A percentile compares a stretch with the other conserved stretches of the same genome.
Conservation (phyloP, 768 basidiomycete genomes). For the Lactarius tabidus region DNA sequence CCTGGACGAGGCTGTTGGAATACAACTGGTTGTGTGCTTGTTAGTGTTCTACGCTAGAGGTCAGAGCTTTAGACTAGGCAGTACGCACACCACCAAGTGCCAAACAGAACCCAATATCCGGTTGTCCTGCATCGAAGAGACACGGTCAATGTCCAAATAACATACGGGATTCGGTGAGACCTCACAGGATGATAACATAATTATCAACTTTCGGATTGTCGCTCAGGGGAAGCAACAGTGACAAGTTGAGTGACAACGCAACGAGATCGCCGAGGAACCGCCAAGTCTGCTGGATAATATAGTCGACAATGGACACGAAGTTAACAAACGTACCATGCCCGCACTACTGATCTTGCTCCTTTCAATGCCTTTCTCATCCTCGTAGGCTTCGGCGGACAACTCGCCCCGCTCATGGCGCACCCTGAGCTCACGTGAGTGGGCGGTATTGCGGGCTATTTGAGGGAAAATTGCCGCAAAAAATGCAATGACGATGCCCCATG, state of each 20-base stretch:
- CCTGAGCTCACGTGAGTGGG: conserved; percentile 51
- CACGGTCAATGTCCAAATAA: background rate
- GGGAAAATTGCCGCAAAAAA: conserved; percentile 80
- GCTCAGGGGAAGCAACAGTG: conserved; percentile 60
- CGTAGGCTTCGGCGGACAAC: conserved; percentile 58
- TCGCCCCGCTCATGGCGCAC: conserved; percentile 57
- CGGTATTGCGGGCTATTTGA: conserved; percentile 74
- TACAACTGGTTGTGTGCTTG: conserved; percentile 48
- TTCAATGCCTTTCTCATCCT: conserved; percentile 71
- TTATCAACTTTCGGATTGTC: conserved; percentile 65
- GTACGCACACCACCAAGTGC: conserved; percentile 83
- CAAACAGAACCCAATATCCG: conserved; percentile 70
- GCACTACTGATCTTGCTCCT: conserved; percentile 85
- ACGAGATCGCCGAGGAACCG: conserved; percentile 73
- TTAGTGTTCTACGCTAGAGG: background rate
- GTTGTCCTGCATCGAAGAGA: conserved; percentile 48
- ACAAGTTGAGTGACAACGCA: conserved; percentile 61
- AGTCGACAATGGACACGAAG: background rate
- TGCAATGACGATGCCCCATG: conserved; percentile 75
- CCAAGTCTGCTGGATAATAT: conserved; percentile 47
- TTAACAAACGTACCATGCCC: conserved; percentile 53
- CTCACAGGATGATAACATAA: conserved; percentile 69
- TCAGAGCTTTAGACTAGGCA: background rate
- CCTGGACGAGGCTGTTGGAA: conserved; percentile 85
- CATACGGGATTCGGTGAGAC: too few relatives aligned